Conservation (phyloP, 2,329 filamentous ascomycete species). For the Curvularia eragrostidis region DNA sequence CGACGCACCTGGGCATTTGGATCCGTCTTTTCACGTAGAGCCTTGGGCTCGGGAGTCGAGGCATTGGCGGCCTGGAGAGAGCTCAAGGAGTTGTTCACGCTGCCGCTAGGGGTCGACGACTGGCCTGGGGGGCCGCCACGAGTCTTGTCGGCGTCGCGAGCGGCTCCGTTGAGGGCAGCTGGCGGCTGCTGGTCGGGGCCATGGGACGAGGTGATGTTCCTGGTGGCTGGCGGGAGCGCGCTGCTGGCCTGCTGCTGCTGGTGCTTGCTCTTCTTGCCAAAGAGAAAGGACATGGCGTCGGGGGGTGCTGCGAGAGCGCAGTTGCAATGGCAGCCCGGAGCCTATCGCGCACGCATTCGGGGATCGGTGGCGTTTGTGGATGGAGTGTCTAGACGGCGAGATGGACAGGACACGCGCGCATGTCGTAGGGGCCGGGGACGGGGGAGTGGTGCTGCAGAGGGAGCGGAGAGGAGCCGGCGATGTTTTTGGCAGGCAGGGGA, state of each 20-base stretch:
- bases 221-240: conserved; percentile 61
- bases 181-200: conserved; percentile 56
- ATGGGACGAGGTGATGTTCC: conserved; percentile 65
- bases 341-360: conserved; percentile 46
- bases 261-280: conserved; percentile 57
- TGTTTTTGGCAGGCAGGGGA: not conserved
- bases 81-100: conserved; percentile 69
- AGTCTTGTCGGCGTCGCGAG: conserved; percentile 52
- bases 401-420: conserved; percentile 19
- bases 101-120: conserved; percentile 77
- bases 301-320: conserved; percentile 27
- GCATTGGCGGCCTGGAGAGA: conserved; percentile 66
- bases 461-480: conserved; percentile 1
- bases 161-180: conserved; percentile 52
- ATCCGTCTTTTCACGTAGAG: conserved; percentile 63
- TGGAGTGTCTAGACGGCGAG: conserved; percentile 13
- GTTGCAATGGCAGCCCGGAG: conserved; percentile 31
- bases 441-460: not conserved
- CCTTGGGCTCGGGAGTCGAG: conserved; percentile 68
- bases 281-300: conserved; percentile 60
- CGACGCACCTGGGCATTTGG: conserved; percentile 61
- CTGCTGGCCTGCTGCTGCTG: conserved; percentile 28
- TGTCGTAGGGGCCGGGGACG: conserved; percentile 16
- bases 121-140: conserved; percentile 32
- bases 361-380: conserved; percentile 15